A percentile compares a stretch with the other conserved stretches of the same genome.
These are phyloP conservation scores for Agrocybe pediades DNA, from an alignment of 768 basidiomycete genomes.

Conservation along the genomic window DNA sequence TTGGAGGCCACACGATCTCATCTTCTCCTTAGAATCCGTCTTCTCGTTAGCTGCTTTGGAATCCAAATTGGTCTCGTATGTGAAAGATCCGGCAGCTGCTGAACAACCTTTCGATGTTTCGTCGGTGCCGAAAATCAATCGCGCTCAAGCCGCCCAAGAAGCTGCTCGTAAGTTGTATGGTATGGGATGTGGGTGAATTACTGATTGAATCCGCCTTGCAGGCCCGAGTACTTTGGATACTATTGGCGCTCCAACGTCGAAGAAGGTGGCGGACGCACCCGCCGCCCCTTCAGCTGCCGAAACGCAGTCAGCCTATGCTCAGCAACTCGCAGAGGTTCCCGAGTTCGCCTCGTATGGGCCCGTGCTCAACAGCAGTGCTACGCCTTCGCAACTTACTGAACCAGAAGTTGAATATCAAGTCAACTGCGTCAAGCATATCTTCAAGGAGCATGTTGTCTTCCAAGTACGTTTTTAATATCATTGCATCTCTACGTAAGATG, in stretches of 20 bases:
- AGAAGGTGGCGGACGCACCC: slow-evolving; percentile 59
- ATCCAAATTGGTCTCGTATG: slow-evolving; percentile 89
- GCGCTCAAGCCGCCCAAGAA: slow-evolving; percentile 88
- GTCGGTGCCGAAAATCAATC: slow-evolving; percentile 91
- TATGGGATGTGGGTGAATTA: neutral
- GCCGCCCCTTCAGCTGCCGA: slow-evolving; percentile 84
- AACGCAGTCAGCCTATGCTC: slow-evolving; percentile 82
- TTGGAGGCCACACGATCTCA: slow-evolving; percentile 1
- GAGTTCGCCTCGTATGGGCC: slow-evolving; percentile 86
- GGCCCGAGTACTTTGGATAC: slow-evolving; percentile 88
- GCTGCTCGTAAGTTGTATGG: slow-evolving; percentile 66
- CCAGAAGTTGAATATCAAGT: slow-evolving; percentile 98
- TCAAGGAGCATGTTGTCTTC: slow-evolving; percentile 94
- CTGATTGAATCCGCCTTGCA: slow-evolving; percentile 27
- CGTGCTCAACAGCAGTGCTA: slow-evolving; percentile 83
- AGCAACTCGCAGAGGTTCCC: slow-evolving; percentile 84
- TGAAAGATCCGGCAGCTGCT: slow-evolving; percentile 76
- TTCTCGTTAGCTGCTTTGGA: slow-evolving; percentile 91
- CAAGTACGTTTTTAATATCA: slow-evolving; percentile 54
- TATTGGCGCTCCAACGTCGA: slow-evolving; percentile 69
- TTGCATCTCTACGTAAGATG: neutral
- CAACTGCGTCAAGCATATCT: slow-evolving; percentile 94
- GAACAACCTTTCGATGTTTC: slow-evolving; percentile 81
- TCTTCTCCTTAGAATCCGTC: slow-evolving; percentile 71
- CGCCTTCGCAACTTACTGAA: slow-evolving; percentile 86